These are phyloP conservation scores for Lactarius hengduanensis DNA, from an alignment of 768 basidiomycete species.

Conservation along the genomic window DNA sequence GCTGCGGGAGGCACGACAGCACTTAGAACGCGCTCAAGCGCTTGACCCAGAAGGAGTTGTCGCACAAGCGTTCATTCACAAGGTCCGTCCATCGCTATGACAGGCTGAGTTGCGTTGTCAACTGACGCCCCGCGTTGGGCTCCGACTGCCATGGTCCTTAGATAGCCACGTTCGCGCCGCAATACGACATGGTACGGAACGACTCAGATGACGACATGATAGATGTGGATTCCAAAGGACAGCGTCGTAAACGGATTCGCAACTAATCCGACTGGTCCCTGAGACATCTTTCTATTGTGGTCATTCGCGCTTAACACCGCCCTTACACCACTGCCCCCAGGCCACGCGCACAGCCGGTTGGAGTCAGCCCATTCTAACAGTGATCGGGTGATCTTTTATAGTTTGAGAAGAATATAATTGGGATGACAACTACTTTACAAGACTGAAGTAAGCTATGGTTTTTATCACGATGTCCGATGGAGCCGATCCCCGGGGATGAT, in stretches of 20 bases:
- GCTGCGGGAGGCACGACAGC: constrained; percentile 56
- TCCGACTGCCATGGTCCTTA: constrained; percentile 4
- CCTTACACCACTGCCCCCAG: not conserved
- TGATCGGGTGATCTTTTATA: no score
- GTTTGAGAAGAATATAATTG: not conserved
- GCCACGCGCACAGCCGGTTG: not conserved
- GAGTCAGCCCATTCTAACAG: no score
- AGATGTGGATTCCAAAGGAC: constrained; percentile 31
- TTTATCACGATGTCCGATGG: no score
- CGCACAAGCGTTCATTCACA: constrained; percentile 51
- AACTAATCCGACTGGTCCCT: constrained; percentile 7
- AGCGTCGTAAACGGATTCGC: constrained; percentile 41
- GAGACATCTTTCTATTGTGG: not conserved
- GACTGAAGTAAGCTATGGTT: no score
- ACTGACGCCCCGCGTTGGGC: constrained; percentile 9
- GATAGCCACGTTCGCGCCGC: constrained; percentile 26
- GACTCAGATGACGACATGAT: constrained; percentile 43
- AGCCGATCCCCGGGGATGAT: no score
- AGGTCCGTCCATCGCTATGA: constrained; percentile 40
- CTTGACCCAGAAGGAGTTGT: constrained; percentile 60
- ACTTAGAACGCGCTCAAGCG: constrained; percentile 60
- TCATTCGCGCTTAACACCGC: not conserved
- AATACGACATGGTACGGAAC: constrained; percentile 23
- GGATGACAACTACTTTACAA: no score
- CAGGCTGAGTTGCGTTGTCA: not conserved